Evolutionary conservation across 2,329 filamentous ascomycete genomes (phyloP).

Genomic region (Geosmithia morbida): DNA sequence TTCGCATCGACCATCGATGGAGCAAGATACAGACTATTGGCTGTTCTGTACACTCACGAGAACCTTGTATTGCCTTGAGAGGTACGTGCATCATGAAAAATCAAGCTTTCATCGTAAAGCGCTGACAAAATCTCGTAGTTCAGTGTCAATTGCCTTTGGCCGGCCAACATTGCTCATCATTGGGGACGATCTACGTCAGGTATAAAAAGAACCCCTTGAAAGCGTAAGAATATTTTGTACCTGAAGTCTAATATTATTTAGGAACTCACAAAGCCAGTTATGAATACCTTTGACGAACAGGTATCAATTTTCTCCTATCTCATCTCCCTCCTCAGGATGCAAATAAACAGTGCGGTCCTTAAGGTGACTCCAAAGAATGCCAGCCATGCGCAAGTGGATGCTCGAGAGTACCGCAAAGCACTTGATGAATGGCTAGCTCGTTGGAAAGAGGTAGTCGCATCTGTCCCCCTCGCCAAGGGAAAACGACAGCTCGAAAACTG

Average conservation of each 20-base stretch:
- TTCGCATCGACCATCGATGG: slow-evolving; percentile 5
- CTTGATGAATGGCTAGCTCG: slow-evolving; percentile 4
- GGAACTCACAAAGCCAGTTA: neutral
- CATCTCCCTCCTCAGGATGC: slow-evolving; percentile 4
- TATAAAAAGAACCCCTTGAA: neutral
- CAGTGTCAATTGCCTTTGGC: slow-evolving; percentile 6
- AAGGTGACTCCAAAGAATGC: neutral
- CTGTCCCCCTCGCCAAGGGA: neutral
- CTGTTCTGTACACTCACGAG: slow-evolving; percentile 5
- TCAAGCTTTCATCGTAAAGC: neutral
- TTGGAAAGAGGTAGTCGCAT: neutral
- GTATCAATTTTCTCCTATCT: slow-evolving; percentile 5
- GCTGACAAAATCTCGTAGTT: slow-evolving; percentile 1
- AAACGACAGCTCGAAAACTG: neutral
- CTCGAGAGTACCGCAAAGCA: slow-evolving; percentile 1
- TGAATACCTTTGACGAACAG: slow-evolving; percentile 2
- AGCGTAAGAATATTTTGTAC: neutral
- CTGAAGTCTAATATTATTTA: neutral
- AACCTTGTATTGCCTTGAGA: slow-evolving; percentile 6
- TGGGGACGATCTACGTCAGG: slow-evolving; percentile 5
- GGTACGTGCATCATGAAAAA: slow-evolving; percentile 1
- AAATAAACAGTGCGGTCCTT: slow-evolving; percentile 4
- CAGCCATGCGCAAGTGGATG: neutral
- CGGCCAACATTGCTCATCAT: slow-evolving; percentile 5
- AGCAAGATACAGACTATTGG: slow-evolving; percentile 3